These are phyloP conservation scores for Lecanoromycetidae sp. DNA, from an alignment of 2,329 filamentous ascomycete genomes.

Conservation along the genomic window DNA sequence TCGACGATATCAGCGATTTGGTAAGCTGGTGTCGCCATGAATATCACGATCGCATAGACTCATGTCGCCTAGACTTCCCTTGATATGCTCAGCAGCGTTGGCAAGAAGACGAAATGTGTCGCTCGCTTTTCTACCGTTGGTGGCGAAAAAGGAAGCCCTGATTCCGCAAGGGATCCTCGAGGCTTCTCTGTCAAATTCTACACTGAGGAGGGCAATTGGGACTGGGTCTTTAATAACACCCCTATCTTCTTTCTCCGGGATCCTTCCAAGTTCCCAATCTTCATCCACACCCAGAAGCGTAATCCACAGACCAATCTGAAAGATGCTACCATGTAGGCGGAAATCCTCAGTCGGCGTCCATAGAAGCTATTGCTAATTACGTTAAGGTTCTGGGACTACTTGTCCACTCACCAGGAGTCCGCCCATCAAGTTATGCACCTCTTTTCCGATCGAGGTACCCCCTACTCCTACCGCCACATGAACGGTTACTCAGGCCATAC, in stretches of 20 bases:
- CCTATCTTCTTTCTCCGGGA: conserved; percentile 37
- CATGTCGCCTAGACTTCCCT: conserved; percentile 32
- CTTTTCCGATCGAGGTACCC: conserved; percentile 55
- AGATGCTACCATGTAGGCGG: conserved; percentile 45
- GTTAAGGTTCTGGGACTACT: conserved; percentile 49
- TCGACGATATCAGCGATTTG: conserved; percentile 44
- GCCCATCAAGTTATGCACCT: conserved; percentile 54
- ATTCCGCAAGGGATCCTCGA: conserved; percentile 38
- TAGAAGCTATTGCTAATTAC: background rate
- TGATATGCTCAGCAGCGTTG: conserved; percentile 40
- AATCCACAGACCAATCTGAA: conserved; percentile 57
- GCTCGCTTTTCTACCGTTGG: conserved; percentile 38
- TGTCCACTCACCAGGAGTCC: conserved; percentile 49
- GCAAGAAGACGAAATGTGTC: conserved; percentile 42
- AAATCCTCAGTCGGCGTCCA: background rate
- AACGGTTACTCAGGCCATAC: conserved; percentile 58
- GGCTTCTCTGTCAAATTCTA: conserved; percentile 54
- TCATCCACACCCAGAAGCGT: conserved; percentile 66
- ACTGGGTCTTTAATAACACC: conserved; percentile 36
- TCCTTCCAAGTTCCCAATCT: conserved; percentile 59
- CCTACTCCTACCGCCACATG: conserved; percentile 53
- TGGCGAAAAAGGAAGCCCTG: conserved; percentile 35
- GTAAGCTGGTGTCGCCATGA: conserved; percentile 1
- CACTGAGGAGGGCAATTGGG: conserved; percentile 52
- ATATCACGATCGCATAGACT: background rate